A percentile compares a stretch with the other conserved stretches of the same genome.
These are phyloP conservation scores for Coemansia sp. DNA, from an alignment of 192 early-diverging fungal genomes.

Conservation along the genomic window DNA sequence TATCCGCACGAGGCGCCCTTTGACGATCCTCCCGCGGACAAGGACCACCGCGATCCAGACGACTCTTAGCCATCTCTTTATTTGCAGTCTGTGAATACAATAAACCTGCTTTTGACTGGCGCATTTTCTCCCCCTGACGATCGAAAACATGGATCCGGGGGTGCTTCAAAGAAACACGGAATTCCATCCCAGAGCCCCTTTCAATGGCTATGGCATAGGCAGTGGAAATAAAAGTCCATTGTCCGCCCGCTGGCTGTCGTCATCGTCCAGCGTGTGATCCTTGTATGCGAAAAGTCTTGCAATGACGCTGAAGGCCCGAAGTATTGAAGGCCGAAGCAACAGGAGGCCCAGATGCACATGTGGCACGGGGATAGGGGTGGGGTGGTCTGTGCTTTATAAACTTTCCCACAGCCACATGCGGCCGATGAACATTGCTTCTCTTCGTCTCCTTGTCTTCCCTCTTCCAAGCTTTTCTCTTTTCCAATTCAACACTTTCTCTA, in stretches of 20 bases:
- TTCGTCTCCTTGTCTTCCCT: neutral
- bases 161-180: neutral
- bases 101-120: too few species aligned
- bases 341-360: too few species aligned
- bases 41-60: conserved; percentile 2
- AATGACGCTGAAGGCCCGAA: neutral
- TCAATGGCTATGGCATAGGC: too few species aligned
- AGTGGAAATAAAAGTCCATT: too few species aligned
- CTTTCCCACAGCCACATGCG: conserved; percentile 5
- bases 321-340: too few species aligned
- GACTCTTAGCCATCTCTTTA: neutral
- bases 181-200: neutral
- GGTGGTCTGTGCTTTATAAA: conserved; percentile 7
- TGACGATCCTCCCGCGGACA: conserved; percentile 11
- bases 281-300: too few species aligned
- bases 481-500: neutral
- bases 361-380: neutral
- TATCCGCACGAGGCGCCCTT: conserved; percentile 46
- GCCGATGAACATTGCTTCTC: neutral
- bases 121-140: too few species aligned
- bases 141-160: too few species aligned
- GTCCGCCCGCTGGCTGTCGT: too few species aligned
- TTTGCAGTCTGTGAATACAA: neutral
- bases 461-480: neutral
- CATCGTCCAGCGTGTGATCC: too few species aligned